These are phyloP conservation scores for Fusarium sp. DNA, from an alignment of 2,329 filamentous ascomycete genomes.

Conservation along the genomic window DNA sequence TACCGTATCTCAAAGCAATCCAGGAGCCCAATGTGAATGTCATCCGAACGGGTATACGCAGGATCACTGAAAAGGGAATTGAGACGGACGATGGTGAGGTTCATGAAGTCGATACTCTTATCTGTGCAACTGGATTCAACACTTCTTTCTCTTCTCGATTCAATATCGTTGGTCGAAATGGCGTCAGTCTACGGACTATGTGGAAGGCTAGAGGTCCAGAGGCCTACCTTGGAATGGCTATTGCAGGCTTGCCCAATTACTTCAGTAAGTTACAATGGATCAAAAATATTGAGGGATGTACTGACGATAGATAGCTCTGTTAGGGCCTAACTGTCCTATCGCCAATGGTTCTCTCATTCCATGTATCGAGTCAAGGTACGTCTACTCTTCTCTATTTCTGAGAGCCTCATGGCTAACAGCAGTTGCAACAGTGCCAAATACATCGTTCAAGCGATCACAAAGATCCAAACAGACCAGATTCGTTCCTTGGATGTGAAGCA, in stretches of 20 bases:
- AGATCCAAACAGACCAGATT: not conserved
- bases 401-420: too few relatives aligned
- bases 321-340: not conserved
- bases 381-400: too few relatives aligned
- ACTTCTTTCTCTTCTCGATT: not conserved
- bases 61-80: not conserved
- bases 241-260: not conserved
- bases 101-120: not conserved
- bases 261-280: not conserved
- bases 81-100: not conserved
- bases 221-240: not conserved
- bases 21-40: not conserved
- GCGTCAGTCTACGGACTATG: not conserved
- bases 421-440: not conserved
- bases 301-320: not conserved
- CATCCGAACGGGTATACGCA: not conserved
- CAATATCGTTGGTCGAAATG: not conserved
- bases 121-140: constrained; percentile 3
- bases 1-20: not conserved
- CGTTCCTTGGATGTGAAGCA: not conserved
- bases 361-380: not conserved
- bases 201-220: constrained; percentile 6
- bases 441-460: not conserved
- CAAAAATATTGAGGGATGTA: fast-evolving
- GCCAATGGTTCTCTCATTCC: not conserved